phyloP scores from a whole-genome alignment of 169 alveolate species.

The Plasmodium falciparum region DNA sequence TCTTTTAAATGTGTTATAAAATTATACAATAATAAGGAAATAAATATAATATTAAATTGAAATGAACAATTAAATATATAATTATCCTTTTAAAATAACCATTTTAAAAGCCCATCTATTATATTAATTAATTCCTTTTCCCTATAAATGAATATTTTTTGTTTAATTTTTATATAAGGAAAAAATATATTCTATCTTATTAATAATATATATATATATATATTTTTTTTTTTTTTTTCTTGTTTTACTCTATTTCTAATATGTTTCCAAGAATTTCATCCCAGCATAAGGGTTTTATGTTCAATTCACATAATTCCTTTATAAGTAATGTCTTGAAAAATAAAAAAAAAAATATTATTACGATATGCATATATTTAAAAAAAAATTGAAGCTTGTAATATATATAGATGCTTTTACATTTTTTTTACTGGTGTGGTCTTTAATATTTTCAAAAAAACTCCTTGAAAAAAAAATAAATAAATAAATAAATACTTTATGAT shows the following conservation, averaged over 20 bases:
- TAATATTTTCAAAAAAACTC: constrained; percentile 66
- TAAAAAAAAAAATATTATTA: not conserved
- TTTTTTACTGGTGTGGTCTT: constrained; percentile 39
- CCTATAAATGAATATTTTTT: constrained; percentile 15
- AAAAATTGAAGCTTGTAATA: not conserved
- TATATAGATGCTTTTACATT: constrained; percentile 23
- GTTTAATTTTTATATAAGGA: too few relatives aligned
- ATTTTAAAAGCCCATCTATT: constrained; percentile 70
- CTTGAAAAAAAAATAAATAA: constrained; percentile 20
- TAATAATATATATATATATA: too few relatives aligned
- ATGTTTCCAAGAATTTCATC: constrained; percentile 16
- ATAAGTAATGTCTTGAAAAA: constrained; percentile 24
- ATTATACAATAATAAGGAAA: not conserved
- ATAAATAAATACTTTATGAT: too few relatives aligned
- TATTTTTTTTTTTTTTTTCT: constrained; percentile 7
- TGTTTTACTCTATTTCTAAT: constrained; percentile 33
- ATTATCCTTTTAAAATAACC: constrained; percentile 11
- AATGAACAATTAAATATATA: not conserved
- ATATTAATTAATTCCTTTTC: constrained; percentile 65
- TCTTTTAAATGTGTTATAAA: not conserved
- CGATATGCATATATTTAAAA: not conserved
- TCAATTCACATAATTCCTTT: constrained; percentile 49
- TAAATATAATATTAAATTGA: not conserved
- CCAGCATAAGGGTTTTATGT: constrained; percentile 63
- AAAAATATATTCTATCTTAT: too few relatives aligned